These are phyloP conservation scores for Aspergillus carlsbadensis DNA, from an alignment of 495 filamentous ascomycete species.

Conservation along the genomic window DNA sequence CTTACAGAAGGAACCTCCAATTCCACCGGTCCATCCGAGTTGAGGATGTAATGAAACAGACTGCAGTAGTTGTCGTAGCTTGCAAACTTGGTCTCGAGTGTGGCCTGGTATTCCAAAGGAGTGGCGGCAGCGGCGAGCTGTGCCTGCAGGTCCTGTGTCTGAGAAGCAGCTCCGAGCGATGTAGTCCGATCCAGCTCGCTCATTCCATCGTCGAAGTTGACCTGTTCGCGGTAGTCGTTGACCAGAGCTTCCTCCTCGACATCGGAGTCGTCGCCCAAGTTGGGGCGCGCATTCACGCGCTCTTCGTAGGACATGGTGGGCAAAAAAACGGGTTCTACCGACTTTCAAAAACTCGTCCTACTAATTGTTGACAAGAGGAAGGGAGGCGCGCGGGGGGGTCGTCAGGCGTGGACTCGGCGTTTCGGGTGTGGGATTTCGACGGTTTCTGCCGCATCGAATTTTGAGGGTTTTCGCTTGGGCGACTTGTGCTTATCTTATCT, in stretches of 20 bases:
- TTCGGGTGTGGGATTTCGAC: constrained; percentile 46
- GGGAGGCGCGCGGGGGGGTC: constrained; percentile 30
- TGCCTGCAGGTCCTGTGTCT: constrained; percentile 81
- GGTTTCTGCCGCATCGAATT: constrained; percentile 44
- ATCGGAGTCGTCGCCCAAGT: constrained; percentile 78
- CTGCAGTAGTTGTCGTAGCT: constrained; percentile 99
- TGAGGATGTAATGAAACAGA: constrained; percentile 97
- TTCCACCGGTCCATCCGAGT: constrained; percentile 96
- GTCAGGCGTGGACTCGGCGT: constrained; percentile 31
- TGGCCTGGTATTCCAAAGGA: constrained; percentile 91
- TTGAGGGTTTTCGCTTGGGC: constrained; percentile 54
- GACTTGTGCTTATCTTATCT: constrained; percentile 53
- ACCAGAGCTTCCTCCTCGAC: constrained; percentile 92
- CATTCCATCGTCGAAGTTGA: constrained; percentile 82
- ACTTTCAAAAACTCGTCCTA: constrained; percentile 20
- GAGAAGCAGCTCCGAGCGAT: constrained; percentile 45
- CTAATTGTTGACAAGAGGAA: constrained; percentile 24
- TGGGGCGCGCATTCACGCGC: constrained; percentile 50
- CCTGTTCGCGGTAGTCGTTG: constrained; percentile 92
- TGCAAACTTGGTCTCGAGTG: constrained; percentile 89
- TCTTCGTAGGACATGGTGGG: constrained; percentile 51
- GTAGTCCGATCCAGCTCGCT: constrained; percentile 70
- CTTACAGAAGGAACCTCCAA: constrained; percentile 91
- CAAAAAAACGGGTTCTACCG: constrained; percentile 18
- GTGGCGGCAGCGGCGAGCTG: constrained; percentile 86